Base-by-base conservation (phyloP, 2,329 filamentous ascomycete genomes). In the Moelleriella libera region DNA sequence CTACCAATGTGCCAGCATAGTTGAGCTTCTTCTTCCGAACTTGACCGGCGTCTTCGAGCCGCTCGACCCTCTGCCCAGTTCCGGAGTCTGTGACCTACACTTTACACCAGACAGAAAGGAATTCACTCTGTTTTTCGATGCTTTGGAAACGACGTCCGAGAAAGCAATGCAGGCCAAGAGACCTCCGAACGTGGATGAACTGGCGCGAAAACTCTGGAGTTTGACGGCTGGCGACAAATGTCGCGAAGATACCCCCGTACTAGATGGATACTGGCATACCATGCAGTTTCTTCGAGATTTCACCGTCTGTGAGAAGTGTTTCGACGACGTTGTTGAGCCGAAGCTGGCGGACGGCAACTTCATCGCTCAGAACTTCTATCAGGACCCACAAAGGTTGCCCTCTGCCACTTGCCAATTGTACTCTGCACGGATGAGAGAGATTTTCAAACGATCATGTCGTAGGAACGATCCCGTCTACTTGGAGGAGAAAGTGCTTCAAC, bases 291-390 rank as follows among this genome's bases (percentile, higher is more conserved):
- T 94, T 0, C 85, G 84, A 0, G 77, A 88, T 44, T 79, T 95
- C 56, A 88, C 84, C 1, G 82, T 94, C 4, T 97, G 89, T 63
- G 80, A 85, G 53, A 86, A 90, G 62, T 97, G 89, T 62, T 95
- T 85, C 60, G 77, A 86, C 12, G 80, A 87, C 28, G 76, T 87
- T 1, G 78, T 95, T n/a, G 78, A 76, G 63, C 88, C 88, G 1
- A 69, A 79, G 45, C 65, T 82, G 2, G 68, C 72, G 31, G 68
- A 72, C 12, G 61, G 65, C 46, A 65, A 66, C 41, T 66, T 74
- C 1, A 69, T 89, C 29, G 80, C 83, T 8, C 67, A 74, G 14
- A 76, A 82, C 53, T 85, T 92, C 54, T 79, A 77, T 52, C 71
- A 74, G 48, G 70, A 76, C 11, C 71, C 78, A 29, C 75, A 79